Base-by-base conservation (phyloP, 768 basidiomycete genomes). In the Amanita polypyramis region DNA sequence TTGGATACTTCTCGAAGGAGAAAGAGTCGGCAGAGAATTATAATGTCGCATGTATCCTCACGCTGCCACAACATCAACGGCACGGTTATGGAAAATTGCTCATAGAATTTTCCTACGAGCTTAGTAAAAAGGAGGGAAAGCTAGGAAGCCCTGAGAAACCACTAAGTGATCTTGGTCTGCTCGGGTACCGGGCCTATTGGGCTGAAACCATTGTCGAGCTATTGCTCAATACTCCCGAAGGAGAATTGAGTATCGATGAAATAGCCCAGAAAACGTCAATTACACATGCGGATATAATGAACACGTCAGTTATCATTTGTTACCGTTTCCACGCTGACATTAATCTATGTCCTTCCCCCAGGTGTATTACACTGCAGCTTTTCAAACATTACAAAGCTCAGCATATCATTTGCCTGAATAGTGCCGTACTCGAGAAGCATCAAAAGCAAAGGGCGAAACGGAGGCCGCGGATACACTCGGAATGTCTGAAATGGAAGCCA, bases 1-100 rank as follows among this genome's bases (percentile, higher is more conserved):
- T 99, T 54, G 95, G 95, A 20, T 99, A 97, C 68, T 99, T 99
- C 66, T 97, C 93, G 23, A 98, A 98, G 61, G 96, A 99, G 70
- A 99, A 99, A 63, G 96, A 99, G 65, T 94, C 81, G 2, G 86
- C 96, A 21, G 96, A 99, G 58, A 90, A 82, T 58, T 99, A 98
- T 74, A 99, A 99, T 64, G 89, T 99, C 47, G 96, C 96, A 0
- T 99, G 96, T 74, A 97, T 99, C 65, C 70, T 98, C 51, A 93
- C 96, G n/a, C 76, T 99, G 35, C 96, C 96, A 4, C 96, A 99
- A 61, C 90, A 98, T 61, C 96, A 99, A 64, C 85, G 95, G 29
- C 84, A 89, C 61, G 94, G 94, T 4, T 96, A 92, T 63, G 96
- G 96, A 49, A 90, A 91, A 62, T 70, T 97, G 21, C 72, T 99